These are phyloP conservation scores for Prunus mira DNA, from an alignment of 306 rosid species.

Conservation along the genomic window DNA sequence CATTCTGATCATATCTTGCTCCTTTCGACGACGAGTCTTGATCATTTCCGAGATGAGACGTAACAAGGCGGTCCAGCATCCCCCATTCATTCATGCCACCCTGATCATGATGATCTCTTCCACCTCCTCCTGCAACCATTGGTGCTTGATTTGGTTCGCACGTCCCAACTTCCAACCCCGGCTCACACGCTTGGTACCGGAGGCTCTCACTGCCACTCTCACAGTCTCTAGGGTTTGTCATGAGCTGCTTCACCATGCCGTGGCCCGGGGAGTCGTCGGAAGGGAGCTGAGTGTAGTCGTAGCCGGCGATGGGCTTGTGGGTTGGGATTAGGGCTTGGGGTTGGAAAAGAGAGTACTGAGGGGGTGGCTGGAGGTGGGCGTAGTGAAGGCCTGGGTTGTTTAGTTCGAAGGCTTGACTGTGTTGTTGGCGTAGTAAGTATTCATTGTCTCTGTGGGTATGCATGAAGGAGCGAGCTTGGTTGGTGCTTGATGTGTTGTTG, in stretches of 20 bases:
- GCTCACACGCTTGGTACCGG: constrained; percentile 54
- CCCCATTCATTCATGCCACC: constrained; percentile 69
- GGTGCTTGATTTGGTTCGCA: constrained; percentile 38
- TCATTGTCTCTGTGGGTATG: constrained; percentile 47
- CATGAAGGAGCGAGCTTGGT: constrained; percentile 40
- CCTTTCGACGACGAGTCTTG: constrained; percentile 44
- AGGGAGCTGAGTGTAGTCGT: constrained; percentile 10
- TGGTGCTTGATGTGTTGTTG: constrained; percentile 34
- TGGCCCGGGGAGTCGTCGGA: constrained; percentile 18
- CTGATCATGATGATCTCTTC: constrained; percentile 17
- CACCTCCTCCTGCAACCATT: constrained; percentile 28
- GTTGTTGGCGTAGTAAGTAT: constrained; percentile 48
- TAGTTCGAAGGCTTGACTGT: constrained; percentile 44
- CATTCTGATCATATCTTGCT: constrained; percentile 42
- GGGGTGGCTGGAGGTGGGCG: constrained; percentile 15
- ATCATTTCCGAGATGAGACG: constrained; percentile 57
- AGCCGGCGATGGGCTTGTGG: constrained; percentile 38
- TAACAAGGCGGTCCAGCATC: constrained; percentile 70
- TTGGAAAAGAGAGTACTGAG: constrained; percentile 55
- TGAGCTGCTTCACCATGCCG: constrained; percentile 57
- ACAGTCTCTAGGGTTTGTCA: constrained; percentile 64
- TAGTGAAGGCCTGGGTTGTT: constrained; percentile 44
- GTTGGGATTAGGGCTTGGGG: constrained; percentile 34
- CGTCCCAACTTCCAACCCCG: constrained; percentile 44
- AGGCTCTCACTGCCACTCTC: constrained; percentile 61